Conservation (phyloP, 257 asterid species). For the Thymus quinquecostatus region DNA sequence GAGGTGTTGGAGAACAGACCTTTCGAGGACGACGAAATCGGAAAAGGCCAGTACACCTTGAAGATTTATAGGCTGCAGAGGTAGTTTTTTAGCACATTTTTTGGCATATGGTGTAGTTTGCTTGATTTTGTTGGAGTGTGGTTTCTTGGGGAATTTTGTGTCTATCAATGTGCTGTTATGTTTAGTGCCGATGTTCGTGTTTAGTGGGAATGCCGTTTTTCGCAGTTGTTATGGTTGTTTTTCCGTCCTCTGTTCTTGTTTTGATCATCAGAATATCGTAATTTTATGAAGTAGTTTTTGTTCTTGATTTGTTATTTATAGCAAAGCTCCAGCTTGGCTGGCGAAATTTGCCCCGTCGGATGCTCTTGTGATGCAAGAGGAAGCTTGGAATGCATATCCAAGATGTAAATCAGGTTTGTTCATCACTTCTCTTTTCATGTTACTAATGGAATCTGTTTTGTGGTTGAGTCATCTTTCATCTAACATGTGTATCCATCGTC, state of each 20-base stretch:
- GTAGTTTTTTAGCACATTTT: slow-evolving; percentile 37
- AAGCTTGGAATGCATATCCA: slow-evolving; percentile 94
- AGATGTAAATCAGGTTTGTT: slow-evolving; percentile 74
- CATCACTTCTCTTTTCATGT: not conserved
- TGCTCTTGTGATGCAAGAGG: slow-evolving; percentile 92
- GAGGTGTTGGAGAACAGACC: slow-evolving; percentile 86
- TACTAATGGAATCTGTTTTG: not conserved
- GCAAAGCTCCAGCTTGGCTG: slow-evolving; percentile 92
- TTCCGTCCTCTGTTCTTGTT: not conserved
- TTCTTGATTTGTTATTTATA: slow-evolving; percentile 36
- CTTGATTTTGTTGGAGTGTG: slow-evolving; percentile 1
- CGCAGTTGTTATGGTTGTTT: not conserved
- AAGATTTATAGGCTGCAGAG: slow-evolving; percentile 77
- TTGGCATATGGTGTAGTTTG: not conserved
- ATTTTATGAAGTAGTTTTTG: not conserved
- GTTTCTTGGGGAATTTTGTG: not conserved
- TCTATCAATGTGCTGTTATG: not conserved
- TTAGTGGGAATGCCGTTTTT: not conserved
- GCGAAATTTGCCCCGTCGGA: slow-evolving; percentile 72
- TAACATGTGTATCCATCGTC: slow-evolving; percentile 8
- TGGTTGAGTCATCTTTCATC: slow-evolving; percentile 1
- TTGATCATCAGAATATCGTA: not conserved
- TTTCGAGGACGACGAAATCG: slow-evolving; percentile 67
- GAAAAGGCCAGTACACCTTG: slow-evolving; percentile 81
- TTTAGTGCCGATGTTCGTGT: not conserved